Evolutionary conservation across 2,329 filamentous ascomycete genomes (phyloP), one percentile per base, ranked within the genome.

Genomic region (Simplicillium aogashimaense): DNA sequence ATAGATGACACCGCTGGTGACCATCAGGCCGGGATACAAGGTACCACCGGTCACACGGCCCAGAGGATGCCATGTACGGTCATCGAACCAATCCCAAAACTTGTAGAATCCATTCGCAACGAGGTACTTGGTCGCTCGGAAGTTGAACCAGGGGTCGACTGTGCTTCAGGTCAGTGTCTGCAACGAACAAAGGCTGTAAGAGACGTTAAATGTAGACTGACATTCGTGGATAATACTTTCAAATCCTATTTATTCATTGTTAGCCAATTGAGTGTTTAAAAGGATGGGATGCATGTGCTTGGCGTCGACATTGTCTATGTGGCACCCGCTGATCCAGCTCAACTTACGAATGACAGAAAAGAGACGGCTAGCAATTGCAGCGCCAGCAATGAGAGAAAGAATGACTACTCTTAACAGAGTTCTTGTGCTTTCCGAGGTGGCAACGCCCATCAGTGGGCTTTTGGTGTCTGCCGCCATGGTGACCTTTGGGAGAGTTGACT

Each of bases 71-170:
- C 92, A 98, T 78, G 92, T 98, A 70, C 92, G 82, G 72, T 98
- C 92, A 66, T 98, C 92, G 59, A 98, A 98, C 92, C 92, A 98
- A 64, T 98, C 90, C 92, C 92, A 98, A 63, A 98, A 98, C 64
- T 85, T 88, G 65, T 95, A 94, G 69, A 98, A 97, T 54, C 92
- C 92, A 80, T 98, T 79, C 58, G 90, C 78, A 41, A 98, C 86
- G 41, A 98, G 78, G 58, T 98, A 97, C 67, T 97, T 97, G 42
- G 92, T 97, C 50, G 92, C 92, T 64, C 92, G 78, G 67, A 98
- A 98, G 67, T 98, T 98, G 72, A 98, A 98, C 92, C 92, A 98
- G 29, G 92, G 92, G 67, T 98, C 92, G 68, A 98, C 90, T 98
- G 35, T 56, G 38, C 33, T 6, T 25, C 20, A 25, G 20, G 20